Evolutionary conservation across 768 basidiomycete species (phyloP), one percentile per base, ranked within the genome.

Genomic region (Boletus vermiculosoides): DNA sequence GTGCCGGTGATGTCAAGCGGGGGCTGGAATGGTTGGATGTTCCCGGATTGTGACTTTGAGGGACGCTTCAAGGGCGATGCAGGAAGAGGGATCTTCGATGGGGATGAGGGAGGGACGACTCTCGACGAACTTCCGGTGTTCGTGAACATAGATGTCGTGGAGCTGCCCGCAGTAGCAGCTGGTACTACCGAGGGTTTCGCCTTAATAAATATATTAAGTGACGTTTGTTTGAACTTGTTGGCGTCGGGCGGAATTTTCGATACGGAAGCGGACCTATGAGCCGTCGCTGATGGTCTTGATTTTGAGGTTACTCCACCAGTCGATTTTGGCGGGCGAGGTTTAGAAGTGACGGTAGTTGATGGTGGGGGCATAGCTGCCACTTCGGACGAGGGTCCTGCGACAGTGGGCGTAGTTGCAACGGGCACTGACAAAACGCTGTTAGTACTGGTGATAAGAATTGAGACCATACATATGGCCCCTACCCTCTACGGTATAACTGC

Each of bases 81-180:
- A 2, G 60, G 68, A 52, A 71, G 54, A 39, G 71, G 71, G 0
- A 71, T 61, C 51, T 71, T 72, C 1, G 71, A 72, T 15, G 69
- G 65, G 31, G 71, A 72, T 2, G 53, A 45, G n/a, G 42, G 30
- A 15, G 55, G 40, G 12, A 45, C 22, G 2, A 16, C 22, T 53
- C 25, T 60, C 33, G 63, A 65, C 10, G 44, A 22, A 37, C 40
- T 61, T 60, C 12, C 56, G 15, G 3, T 58, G 36, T 36, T 48
- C 16, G 50, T 61, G 15, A 59, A 60, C 5, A 54, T 51, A 7
- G 60, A 55, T 45, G 45, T 16, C 11, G 47, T 25, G 16, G 51
- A 15, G 11, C 8, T 45, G 3, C 13, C 23, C 2, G 22, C 16
- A 13, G 18, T 8, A 37, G 28, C 13, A 22, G 22, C 25, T 1